A percentile compares a stretch with the other conserved stretches of the same genome.
Conservation (phyloP, 75 land plant genomes). For the Pseudotsuga menziesii region DNA sequence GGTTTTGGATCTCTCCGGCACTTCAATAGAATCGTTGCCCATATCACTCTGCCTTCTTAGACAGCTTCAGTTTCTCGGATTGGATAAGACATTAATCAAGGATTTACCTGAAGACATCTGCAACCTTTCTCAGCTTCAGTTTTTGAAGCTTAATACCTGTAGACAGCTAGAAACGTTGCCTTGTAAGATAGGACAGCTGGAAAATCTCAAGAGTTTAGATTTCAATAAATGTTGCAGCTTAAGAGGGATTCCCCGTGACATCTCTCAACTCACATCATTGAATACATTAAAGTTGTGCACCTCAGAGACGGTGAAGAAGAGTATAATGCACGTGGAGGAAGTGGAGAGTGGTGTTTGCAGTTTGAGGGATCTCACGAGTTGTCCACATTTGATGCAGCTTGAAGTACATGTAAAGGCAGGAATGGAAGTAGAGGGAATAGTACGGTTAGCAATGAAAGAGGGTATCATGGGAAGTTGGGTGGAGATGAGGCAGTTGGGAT, state of each 20-base stretch:
- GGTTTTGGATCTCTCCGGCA: not conserved
- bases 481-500: not conserved
- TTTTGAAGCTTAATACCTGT: not conserved
- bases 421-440: not conserved
- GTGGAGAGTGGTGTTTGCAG: no score
- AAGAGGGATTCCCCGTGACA: no score
- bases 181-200: not conserved
- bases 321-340: no score
- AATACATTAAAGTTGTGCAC: no score
- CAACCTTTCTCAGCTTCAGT: no score
- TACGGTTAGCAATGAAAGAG: not conserved
- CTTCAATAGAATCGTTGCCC: not conserved
- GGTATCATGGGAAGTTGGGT: not conserved
- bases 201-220: not conserved
- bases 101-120: not conserved
- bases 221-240: no score
- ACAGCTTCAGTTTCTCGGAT: not conserved
- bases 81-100: not conserved
- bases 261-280: no score
- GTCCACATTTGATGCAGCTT: not conserved
- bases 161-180: not conserved
- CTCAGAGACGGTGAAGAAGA: no score
- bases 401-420: not conserved
- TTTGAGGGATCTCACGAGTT: no score
- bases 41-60: not conserved